These are phyloP conservation scores for Astrocystis sublimbata DNA, from an alignment of 495 filamentous ascomycete genomes.

Conservation along the genomic window DNA sequence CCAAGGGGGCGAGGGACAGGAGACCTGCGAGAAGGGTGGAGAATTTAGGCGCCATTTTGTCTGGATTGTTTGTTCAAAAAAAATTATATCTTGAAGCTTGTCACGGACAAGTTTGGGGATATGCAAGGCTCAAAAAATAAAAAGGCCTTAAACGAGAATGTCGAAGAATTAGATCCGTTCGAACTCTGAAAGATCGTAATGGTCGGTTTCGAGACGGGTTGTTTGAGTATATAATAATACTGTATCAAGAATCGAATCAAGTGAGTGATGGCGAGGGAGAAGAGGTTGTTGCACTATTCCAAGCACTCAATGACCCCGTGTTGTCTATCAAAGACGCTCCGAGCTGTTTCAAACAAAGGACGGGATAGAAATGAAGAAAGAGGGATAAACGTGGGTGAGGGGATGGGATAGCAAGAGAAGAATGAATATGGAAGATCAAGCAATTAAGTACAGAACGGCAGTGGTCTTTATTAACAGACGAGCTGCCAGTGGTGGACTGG, in stretches of 20 bases:
- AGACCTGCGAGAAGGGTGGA: conserved; percentile 35
- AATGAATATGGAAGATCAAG: conserved; percentile 11
- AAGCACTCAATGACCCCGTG: conserved; percentile 10
- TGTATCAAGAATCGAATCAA: conserved; percentile 14
- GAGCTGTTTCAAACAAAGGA: conserved; percentile 14
- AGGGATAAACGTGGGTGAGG: neutral
- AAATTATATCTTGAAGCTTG: neutral
- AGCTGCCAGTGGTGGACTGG: neutral
- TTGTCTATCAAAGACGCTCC: conserved; percentile 15
- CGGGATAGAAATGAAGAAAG: conserved; percentile 14
- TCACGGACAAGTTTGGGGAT: conserved; percentile 7
- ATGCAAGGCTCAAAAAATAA: neutral
- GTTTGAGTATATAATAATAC: neutral
- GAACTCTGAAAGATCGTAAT: neutral
- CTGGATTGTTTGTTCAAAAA: neutral
- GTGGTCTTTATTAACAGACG: conserved; percentile 12
- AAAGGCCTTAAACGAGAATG: neutral
- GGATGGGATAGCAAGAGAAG: neutral
- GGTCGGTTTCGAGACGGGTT: neutral
- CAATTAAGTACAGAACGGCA: neutral
- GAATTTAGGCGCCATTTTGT: conserved; percentile 33
- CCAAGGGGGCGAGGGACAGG: conserved; percentile 33
- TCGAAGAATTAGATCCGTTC: neutral
- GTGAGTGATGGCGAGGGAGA: neutral
- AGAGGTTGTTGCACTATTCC: conserved; percentile 1